Percentiles rank a stretch among this genome's conserved stretches.
phyloP scores from a whole-genome alignment of 768 basidiomycete genomes.

The Suillus occidentalis region DNA sequence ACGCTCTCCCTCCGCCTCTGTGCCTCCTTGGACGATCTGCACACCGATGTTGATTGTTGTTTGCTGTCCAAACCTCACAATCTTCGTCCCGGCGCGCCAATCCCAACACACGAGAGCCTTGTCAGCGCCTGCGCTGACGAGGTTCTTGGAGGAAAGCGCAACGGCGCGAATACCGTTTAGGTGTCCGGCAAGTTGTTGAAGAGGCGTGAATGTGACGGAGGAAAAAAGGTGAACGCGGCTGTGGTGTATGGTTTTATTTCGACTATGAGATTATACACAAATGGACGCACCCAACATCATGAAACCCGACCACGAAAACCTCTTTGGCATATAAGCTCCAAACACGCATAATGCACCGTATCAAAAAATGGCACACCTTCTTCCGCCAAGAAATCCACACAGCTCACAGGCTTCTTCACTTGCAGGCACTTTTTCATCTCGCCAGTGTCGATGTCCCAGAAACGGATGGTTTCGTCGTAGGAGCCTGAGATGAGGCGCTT shows the following conservation, averaged over 20 bases:
- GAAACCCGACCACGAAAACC: slow-evolving; percentile 91
- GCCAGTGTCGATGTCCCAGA: slow-evolving; percentile 80
- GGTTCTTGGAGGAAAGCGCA: slow-evolving; percentile 78
- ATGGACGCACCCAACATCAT: slow-evolving; percentile 76
- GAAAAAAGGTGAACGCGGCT: slow-evolving; percentile 90
- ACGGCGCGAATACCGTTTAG: slow-evolving; percentile 90
- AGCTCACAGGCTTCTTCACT: slow-evolving; percentile 89
- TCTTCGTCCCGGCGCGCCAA: slow-evolving; percentile 86
- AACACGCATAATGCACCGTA: not conserved
- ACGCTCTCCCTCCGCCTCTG: slow-evolving; percentile 63
- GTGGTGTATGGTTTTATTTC: not conserved
- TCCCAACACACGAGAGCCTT: slow-evolving; percentile 85
- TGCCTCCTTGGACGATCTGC: slow-evolving; percentile 57
- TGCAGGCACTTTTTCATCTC: slow-evolving; percentile 72
- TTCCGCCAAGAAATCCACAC: slow-evolving; percentile 82
- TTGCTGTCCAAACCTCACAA: slow-evolving; percentile 89
- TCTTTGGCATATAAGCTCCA: slow-evolving; percentile 41
- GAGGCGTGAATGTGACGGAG: slow-evolving; percentile 77
- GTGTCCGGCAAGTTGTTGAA: slow-evolving; percentile 84
- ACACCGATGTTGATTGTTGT: slow-evolving; percentile 91
- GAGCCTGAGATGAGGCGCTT: slow-evolving; percentile 86
- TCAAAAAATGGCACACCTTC: slow-evolving; percentile 49
- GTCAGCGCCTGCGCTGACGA: slow-evolving; percentile 79
- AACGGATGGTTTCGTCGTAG: slow-evolving; percentile 89
- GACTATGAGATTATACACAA: not conserved